phyloP scores from a whole-genome alignment of 2,329 filamentous ascomycete genomes.

The Camptophora hylomeconis region DNA sequence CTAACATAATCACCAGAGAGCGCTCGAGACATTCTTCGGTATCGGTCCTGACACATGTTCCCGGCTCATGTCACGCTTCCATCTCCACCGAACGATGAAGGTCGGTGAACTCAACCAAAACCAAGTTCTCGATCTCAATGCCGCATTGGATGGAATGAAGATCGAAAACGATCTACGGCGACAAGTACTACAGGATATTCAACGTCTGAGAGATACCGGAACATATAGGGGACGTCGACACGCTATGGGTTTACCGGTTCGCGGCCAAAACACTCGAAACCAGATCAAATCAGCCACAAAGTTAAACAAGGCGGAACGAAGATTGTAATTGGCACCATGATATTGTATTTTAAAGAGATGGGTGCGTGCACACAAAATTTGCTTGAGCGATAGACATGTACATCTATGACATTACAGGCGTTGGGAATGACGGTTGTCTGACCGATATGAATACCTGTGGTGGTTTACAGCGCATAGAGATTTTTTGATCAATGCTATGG shows the following conservation, averaged over 20 bases:
- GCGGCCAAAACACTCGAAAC: slow-evolving; percentile 76
- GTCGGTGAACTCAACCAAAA: slow-evolving; percentile 62
- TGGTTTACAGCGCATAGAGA: no score
- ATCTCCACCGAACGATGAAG: slow-evolving; percentile 72
- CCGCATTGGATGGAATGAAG: slow-evolving; percentile 79
- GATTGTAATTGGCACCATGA: slow-evolving; percentile 20
- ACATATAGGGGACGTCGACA: slow-evolving; percentile 79
- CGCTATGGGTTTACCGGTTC: slow-evolving; percentile 81
- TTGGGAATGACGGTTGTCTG: no score
- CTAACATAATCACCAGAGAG: slow-evolving; percentile 20
- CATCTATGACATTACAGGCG: no score
- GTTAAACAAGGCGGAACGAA: slow-evolving; percentile 46
- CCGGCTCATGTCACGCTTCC: slow-evolving; percentile 74
- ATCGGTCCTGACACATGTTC: slow-evolving; percentile 58
- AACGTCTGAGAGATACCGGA: slow-evolving; percentile 76
- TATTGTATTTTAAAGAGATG: not conserved
- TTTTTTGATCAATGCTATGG: not conserved
- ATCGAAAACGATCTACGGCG: slow-evolving; percentile 80
- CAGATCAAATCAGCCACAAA: slow-evolving; percentile 51
- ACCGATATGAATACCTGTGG: no score
- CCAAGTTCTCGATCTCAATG: slow-evolving; percentile 69
- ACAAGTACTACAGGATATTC: slow-evolving; percentile 72
- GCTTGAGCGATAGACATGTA: no score
- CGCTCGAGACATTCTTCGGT: slow-evolving; percentile 73
- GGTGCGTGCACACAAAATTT: no score